phyloP scores from a whole-genome alignment of 345 rosid species.

The Hypericum androsaemum region DNA sequence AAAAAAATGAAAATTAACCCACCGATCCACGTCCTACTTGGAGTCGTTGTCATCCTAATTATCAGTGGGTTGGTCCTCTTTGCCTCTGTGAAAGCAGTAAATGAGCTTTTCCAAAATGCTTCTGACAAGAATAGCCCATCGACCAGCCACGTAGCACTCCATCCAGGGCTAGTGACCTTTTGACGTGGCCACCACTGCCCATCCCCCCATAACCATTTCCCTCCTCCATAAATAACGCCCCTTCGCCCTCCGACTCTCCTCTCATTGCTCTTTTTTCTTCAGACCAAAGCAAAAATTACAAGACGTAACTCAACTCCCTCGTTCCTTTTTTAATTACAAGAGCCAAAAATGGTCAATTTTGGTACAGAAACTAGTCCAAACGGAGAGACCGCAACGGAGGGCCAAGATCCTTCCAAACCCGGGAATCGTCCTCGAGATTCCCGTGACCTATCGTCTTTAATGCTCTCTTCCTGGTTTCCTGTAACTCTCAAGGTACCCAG shows the following conservation, averaged over 20 bases:
- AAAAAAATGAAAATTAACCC: too few relatives aligned
- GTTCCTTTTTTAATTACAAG: not conserved
- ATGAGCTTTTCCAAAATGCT: too few relatives aligned
- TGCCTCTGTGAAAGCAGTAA: too few relatives aligned
- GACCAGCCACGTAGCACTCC: constrained; percentile 39
- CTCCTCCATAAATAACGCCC: constrained; percentile 32
- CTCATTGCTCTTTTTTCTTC: not conserved
- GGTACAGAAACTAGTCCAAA: constrained; percentile 20
- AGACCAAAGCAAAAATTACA: not conserved
- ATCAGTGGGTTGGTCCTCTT: too few relatives aligned
- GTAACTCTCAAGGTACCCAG: constrained; percentile 64
- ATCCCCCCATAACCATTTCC: not conserved
- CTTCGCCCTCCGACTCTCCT: not conserved
- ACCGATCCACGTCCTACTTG: too few relatives aligned
- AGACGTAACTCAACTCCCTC: not conserved
- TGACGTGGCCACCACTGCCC: constrained; percentile 56
- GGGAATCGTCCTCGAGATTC: constrained; percentile 26
- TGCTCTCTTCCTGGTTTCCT: constrained; percentile 52
- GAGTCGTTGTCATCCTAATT: too few relatives aligned
- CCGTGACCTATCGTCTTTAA: constrained; percentile 34
- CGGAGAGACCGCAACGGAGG: constrained; percentile 16
- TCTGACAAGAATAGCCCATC: constrained; percentile 14
- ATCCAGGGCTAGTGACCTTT: constrained; percentile 13
- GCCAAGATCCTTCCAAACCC: constrained; percentile 24
- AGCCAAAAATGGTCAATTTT: constrained; percentile 19